Evolutionary conservation across 2,329 filamentous ascomycete genomes (phyloP).

Genomic region (Amphichorda felina): DNA sequence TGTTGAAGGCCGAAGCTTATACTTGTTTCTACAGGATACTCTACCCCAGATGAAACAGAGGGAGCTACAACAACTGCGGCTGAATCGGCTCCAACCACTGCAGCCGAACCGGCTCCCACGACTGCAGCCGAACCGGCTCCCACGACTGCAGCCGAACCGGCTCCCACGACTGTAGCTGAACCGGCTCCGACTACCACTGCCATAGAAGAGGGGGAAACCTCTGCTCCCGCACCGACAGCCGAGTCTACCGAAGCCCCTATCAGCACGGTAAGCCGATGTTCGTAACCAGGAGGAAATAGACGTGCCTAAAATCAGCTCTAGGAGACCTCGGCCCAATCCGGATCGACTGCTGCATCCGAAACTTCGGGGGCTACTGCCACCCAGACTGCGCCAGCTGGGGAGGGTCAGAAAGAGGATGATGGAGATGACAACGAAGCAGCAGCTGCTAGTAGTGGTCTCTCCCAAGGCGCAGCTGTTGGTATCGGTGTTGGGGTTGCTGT

Average conservation of each 20-base stretch:
- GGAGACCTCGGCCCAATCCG: neutral
- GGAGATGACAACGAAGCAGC: conserved; percentile 4
- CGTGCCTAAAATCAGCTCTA: neutral
- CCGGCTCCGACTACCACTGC: neutral
- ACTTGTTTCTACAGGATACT: too few species aligned
- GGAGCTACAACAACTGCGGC: too few species aligned
- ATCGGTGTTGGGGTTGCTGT: conserved; percentile 34
- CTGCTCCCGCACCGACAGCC: neutral
- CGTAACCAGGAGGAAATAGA: too few species aligned
- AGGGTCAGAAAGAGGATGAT: conserved; percentile 7
- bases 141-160: neutral
- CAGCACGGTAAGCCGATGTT: too few species aligned
- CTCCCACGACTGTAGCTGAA: neutral
- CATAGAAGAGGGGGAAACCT: conserved; percentile 3
- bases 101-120: too few species aligned
- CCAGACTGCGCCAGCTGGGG: conserved; percentile 2
- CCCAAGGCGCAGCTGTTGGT: conserved; percentile 32
- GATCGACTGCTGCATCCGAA: conserved; percentile 1
- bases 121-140: neutral
- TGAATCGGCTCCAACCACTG: too few species aligned
- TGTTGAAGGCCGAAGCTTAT: too few species aligned
- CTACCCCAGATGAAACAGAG: too few species aligned
- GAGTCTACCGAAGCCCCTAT: conserved; percentile 3
- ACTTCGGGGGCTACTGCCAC: conserved; percentile 1
- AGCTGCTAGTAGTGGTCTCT: conserved; percentile 18